Evolutionary conservation across 805 yeast species (phyloP).

Genomic region (Nakazawaea molendinolei): DNA sequence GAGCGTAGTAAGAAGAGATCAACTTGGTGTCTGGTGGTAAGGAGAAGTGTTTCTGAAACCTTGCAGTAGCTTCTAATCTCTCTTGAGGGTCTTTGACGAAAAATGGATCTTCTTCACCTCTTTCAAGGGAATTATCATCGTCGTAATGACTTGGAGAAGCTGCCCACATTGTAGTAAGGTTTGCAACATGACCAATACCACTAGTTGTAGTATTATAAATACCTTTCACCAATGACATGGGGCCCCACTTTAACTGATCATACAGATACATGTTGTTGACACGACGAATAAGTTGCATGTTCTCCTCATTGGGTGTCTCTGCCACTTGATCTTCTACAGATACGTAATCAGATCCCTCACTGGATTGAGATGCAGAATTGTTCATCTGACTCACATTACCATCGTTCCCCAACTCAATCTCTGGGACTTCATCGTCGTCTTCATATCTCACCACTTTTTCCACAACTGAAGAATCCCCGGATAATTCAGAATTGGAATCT

Average conservation of each 20-base stretch:
- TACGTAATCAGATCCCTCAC: constrained; percentile 3
- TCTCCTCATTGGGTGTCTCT: background rate
- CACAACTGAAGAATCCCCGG: constrained; percentile 6
- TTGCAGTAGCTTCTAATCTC: constrained; percentile 39
- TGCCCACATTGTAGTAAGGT: constrained; percentile 36
- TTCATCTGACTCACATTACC: constrained; percentile 4
- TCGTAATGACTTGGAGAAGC: constrained; percentile 60
- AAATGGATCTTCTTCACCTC: constrained; percentile 41
- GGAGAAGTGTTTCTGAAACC: constrained; percentile 63
- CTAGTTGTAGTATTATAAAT: constrained; percentile 12
- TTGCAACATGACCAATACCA: constrained; percentile 7
- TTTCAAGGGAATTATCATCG: constrained; percentile 27
- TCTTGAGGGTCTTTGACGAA: constrained; percentile 39
- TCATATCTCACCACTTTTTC: constrained; percentile 8
- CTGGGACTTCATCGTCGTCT: constrained; percentile 10
- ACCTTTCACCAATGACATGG: constrained; percentile 24
- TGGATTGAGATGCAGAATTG: constrained; percentile 1
- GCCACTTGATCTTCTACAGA: background rate
- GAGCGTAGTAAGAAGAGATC: constrained; percentile 63
- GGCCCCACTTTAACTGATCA: no score
- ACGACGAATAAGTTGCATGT: no score
- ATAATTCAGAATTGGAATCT: background rate
- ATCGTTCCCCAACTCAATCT: constrained; percentile 2
- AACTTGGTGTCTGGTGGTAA: constrained; percentile 44
- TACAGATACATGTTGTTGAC: no score